phyloP scores from a whole-genome alignment of 2,329 filamentous ascomycete species.

The Neofusicoccum cordaticola region DNA sequence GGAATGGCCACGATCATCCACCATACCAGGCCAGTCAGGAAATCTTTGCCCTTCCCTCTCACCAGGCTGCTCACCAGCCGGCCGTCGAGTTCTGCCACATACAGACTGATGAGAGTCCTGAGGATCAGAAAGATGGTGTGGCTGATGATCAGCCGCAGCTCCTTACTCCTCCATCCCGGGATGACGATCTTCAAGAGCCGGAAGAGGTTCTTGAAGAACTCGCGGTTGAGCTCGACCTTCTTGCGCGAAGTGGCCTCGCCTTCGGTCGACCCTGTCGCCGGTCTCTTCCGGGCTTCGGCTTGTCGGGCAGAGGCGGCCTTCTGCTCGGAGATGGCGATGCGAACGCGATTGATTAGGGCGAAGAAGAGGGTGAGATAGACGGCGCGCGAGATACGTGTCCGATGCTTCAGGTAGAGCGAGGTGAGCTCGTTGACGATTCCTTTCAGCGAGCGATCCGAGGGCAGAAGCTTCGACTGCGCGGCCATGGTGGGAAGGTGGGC shows the following conservation, averaged over 20 bases:
- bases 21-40: slow-evolving; percentile 84
- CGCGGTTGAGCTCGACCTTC: slow-evolving; percentile 88
- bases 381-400: slow-evolving; percentile 41
- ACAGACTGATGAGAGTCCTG: slow-evolving; percentile 86
- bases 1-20: slow-evolving; percentile 98
- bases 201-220: slow-evolving; percentile 76
- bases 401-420: slow-evolving; percentile 36
- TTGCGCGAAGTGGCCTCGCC: slow-evolving; percentile 53
- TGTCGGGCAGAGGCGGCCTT: slow-evolving; percentile 76
- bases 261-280: slow-evolving; percentile 35
- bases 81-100: slow-evolving; percentile 94
- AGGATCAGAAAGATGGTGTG: slow-evolving; percentile 92
- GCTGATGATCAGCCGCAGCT: slow-evolving; percentile 79
- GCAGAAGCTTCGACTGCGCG: slow-evolving; percentile 39
- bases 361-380: slow-evolving; percentile 43
- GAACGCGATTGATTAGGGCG: slow-evolving; percentile 67
- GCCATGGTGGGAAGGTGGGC: slow-evolving; percentile 29
- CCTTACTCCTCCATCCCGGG: slow-evolving; percentile 84
- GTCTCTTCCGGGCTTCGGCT: slow-evolving; percentile 56
- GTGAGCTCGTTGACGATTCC: slow-evolving; percentile 38
- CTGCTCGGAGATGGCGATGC: slow-evolving; percentile 88
- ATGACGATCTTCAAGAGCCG: slow-evolving; percentile 81
- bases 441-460: slow-evolving; percentile 34
- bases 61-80: slow-evolving; percentile 89
- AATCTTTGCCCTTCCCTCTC: slow-evolving; percentile 85